Conservation (phyloP, 805 yeast species). For the Candida piceae region DNA sequence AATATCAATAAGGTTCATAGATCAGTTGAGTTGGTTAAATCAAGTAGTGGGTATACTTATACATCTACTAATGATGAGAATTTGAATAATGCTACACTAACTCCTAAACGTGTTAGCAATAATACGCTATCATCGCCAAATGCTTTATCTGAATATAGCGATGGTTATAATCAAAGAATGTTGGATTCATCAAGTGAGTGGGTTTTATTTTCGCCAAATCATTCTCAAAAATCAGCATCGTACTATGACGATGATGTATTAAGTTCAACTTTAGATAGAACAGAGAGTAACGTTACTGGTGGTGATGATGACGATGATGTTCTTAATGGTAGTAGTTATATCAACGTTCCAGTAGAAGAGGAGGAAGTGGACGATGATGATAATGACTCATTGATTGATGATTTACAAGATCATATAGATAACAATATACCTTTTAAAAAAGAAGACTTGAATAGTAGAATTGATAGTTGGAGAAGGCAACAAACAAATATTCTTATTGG, state of each 20-base stretch:
- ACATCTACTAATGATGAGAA: not conserved
- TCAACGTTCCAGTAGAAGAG: constrained; percentile 12
- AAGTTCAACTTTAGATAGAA: constrained; percentile 17
- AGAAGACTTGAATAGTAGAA: constrained; percentile 24
- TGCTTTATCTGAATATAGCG: not conserved
- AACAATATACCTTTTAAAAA: constrained; percentile 10
- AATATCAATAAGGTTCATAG: no score
- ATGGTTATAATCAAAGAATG: constrained; percentile 1
- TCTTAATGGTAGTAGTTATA: constrained; percentile 13
- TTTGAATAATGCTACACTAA: not conserved
- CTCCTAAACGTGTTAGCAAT: not conserved
- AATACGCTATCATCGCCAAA: not conserved
- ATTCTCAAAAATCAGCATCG: constrained; percentile 11
- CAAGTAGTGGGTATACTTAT: not conserved
- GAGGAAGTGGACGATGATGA: constrained; percentile 14
- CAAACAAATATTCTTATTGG: constrained; percentile 21
- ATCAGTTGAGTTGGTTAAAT: no score
- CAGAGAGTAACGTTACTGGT: constrained; percentile 6
- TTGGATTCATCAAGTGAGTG: constrained; percentile 25
- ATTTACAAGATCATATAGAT: constrained; percentile 20
- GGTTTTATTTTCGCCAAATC: constrained; percentile 28
- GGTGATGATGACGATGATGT: constrained; percentile 8
- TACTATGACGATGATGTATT: constrained; percentile 22
- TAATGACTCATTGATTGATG: constrained; percentile 27
- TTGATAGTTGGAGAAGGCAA: constrained; percentile 29